Evolutionary conservation across 108 stramenopile genomes (phyloP).

Genomic region (Nitzschia sp.): DNA sequence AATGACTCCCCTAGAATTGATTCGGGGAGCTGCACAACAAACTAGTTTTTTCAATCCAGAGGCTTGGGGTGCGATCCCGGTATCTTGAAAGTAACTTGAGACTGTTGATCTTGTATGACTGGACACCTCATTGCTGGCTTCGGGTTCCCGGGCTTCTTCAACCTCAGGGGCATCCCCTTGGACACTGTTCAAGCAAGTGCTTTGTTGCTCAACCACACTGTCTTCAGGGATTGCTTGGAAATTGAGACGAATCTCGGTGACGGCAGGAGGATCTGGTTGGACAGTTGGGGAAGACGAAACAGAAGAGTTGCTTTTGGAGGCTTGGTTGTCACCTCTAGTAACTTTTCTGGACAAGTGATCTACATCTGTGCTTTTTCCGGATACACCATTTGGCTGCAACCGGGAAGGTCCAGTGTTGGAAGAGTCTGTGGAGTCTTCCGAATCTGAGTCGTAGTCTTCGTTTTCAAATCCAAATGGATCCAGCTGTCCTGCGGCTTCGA

Average conservation of each 20-base stretch:
- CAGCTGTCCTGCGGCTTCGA: slow-evolving; percentile 13
- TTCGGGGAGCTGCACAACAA: neutral
- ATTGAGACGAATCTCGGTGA: slow-evolving; percentile 13
- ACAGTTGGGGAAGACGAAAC: neutral
- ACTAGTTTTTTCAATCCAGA: neutral
- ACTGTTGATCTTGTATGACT: neutral
- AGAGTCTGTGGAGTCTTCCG: neutral
- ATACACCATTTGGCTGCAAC: neutral
- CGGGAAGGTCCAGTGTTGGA: neutral
- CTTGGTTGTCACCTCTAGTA: neutral
- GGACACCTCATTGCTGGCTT: neutral
- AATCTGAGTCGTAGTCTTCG: slow-evolving; percentile 1
- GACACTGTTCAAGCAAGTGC: neutral
- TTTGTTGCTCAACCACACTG: neutral
- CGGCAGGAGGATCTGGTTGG: neutral
- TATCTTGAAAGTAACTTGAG: neutral
- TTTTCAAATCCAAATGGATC: slow-evolving; percentile 12
- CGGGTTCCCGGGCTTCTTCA: neutral
- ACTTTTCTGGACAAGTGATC: neutral
- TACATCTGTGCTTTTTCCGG: neutral
- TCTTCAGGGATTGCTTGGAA: slow-evolving; percentile 5
- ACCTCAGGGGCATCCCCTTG: neutral
- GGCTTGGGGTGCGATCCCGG: neutral
- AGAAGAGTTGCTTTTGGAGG: neutral
- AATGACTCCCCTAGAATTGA: neutral